Conservation (phyloP, 345 rosid genomes). For the Melaleuca quinquenervia region DNA sequence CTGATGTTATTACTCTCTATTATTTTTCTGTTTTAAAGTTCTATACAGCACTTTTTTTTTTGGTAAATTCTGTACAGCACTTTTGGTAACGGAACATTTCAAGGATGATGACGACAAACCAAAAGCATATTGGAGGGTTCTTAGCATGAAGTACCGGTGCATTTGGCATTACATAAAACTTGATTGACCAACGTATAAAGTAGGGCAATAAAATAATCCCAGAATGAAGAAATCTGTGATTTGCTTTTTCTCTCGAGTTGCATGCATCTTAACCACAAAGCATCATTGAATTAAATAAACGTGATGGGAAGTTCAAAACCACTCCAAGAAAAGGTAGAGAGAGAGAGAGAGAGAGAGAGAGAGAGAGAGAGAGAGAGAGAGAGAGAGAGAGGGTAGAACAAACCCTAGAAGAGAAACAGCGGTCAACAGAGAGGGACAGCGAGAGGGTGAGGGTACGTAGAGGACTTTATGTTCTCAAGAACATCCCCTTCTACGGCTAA, state of each 20-base stretch:
- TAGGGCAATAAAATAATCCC: background rate
- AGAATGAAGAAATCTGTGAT: background rate
- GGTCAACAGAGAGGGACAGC: background rate
- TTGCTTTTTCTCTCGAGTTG: background rate
- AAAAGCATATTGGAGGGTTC: background rate
- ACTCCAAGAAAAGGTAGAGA: background rate
- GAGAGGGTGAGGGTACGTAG: background rate
- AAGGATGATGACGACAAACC: background rate
- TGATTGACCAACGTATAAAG: background rate
- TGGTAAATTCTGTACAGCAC: background rate
- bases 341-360: constrained; percentile 8
- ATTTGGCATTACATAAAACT: background rate
- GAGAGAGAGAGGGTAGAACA: constrained; percentile 2
- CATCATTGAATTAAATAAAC: constrained; percentile 61
- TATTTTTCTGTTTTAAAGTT: background rate
- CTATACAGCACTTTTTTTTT: background rate
- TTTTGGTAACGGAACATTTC: background rate
- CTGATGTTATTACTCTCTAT: background rate
- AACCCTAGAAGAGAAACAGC: constrained; percentile 31
- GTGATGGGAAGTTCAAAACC: constrained; percentile 6
- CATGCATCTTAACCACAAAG: constrained; percentile 1
- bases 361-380: background rate
- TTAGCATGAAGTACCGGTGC: background rate
- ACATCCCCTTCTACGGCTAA: constrained; percentile 1
- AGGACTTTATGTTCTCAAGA: constrained; percentile 22